Evolutionary conservation across 495 filamentous ascomycete genomes (phyloP), one percentile per base, ranked within the genome.

Genomic region (Tuber magnatum): DNA sequence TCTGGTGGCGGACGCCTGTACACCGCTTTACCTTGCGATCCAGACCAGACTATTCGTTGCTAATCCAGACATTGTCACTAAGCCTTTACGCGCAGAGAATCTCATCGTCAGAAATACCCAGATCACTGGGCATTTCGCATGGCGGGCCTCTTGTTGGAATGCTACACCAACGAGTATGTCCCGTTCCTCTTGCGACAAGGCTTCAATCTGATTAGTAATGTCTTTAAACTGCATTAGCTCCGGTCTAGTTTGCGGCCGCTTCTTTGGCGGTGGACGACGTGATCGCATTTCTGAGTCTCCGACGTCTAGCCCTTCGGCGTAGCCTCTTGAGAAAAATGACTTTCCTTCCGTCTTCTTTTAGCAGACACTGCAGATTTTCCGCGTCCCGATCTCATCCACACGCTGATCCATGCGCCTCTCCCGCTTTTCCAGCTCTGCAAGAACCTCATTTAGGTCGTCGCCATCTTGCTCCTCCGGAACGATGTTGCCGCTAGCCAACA

Each of bases 91-190:
- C 97, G 68, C 92, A 85, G 80, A 85, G 87, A 32, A 99, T 89
- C 84, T 98, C 95, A 79, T 99, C 96, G 80, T 97, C 94, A 75
- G 91, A 92, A 44, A 99, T 88, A 1, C 95, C 95, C 95, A 98
- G 69, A 98, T 89, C 18, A 92, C 92, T 0, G 95, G 95, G 43
- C 93, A 86, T 72, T 92, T 90, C 18, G 96, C 92, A 61, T 94
- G 89, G 35, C 97, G 85, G 7, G 95, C 95, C 69, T 91, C 89
- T 82, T 99, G 95, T 85, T 93, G 91, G 85, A 98, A 99, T 32
- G 94, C 94, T 73, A 92, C 90, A 74, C 91, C 90, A 14, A 97
- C 92, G 48, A 98, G 87, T 77, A 89, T 87, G 81, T 98, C 94
- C 77, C 95, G 88, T 84, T 97, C 93, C 72, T 94, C 92, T 0